Base-by-base conservation (phyloP, 1,139 yeast species). In the Yamadazyma conglobata region DNA sequence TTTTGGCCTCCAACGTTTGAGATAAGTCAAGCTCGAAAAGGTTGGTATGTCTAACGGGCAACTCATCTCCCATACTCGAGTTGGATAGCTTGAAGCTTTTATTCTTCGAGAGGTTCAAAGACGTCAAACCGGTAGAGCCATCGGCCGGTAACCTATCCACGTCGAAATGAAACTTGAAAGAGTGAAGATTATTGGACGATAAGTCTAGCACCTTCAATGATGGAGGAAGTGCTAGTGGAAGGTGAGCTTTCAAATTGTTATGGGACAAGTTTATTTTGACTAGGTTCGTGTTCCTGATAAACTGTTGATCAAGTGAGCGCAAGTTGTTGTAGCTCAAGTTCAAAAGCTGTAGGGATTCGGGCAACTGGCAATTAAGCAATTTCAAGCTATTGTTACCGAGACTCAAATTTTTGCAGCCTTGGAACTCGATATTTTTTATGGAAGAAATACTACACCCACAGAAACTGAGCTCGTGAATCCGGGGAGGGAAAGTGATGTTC, bases 1-100 rank as follows among this genome's bases (percentile, higher is more conserved):
- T 30, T 24, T 5, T 29, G 22, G 5, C 17, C 10, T 27, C 30
- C 21, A 27, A 10, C n/a, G 53, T 53, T 15, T 39, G 44, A 3
- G 50, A 40, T 10, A 54, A 21, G 30, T 54, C 60, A 5, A 54
- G 24, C 31, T 54, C 59, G 10, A 40, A 20, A 13, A 54, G 35
- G 5, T 39, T 35, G n/a, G 31, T 28, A 27, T 50, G 57, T 11
- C 23, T 19, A 1, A 42, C 17, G 4, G 40, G 40, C 6, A 31
- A 25, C 8, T 24, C 28, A 20, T 40, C 43, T 3, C 56, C 56
- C 6, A 52, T 30, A 38, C 35, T 38, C 15, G 30, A 21, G 4
- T 42, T 32, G 6, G 31, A 27, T 6, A 53, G 34, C 3, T 24
- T 25, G 5, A 27, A 29, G 9, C 51, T 28, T 25, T 39, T 39